Evolutionary conservation across 2,329 filamentous ascomycete genomes (phyloP).

Genomic region (Pseudogymnoascus sp.): DNA sequence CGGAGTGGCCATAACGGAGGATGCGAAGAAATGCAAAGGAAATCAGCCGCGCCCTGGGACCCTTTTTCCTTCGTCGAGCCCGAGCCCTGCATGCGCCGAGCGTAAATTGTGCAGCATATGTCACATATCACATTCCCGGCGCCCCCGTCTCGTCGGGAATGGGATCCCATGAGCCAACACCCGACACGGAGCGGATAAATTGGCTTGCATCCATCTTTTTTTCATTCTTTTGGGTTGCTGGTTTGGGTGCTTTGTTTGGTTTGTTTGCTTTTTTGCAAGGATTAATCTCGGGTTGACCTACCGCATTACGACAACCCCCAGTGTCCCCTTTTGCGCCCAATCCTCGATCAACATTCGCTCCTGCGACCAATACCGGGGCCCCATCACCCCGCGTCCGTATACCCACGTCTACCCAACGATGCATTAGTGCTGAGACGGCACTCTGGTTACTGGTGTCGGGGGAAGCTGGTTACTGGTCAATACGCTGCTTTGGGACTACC

Average conservation of each 20-base stretch:
- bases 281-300: background rate
- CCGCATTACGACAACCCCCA: background rate
- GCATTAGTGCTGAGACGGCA: conserved; percentile 6
- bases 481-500: conserved; percentile 1
- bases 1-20: background rate
- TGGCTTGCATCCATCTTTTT: background rate
- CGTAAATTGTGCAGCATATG: background rate
- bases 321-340: background rate
- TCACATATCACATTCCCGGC: background rate
- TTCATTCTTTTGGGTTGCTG: too few species aligned
- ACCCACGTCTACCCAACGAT: background rate
- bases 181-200: background rate
- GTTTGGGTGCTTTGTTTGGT: too few species aligned
- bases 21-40: background rate
- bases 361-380: conserved; percentile 1
- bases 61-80: background rate
- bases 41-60: background rate
- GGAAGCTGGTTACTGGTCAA: background rate
- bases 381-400: background rate
- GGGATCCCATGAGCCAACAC: background rate
- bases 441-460: conserved; percentile 2
- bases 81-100: background rate
- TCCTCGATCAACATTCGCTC: background rate
- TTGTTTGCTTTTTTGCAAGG: background rate
- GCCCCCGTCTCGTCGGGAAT: background rate